Evolutionary conservation across 768 basidiomycete species (phyloP), one percentile per base, ranked within the genome.

Genomic region (Agaricus blazei): DNA sequence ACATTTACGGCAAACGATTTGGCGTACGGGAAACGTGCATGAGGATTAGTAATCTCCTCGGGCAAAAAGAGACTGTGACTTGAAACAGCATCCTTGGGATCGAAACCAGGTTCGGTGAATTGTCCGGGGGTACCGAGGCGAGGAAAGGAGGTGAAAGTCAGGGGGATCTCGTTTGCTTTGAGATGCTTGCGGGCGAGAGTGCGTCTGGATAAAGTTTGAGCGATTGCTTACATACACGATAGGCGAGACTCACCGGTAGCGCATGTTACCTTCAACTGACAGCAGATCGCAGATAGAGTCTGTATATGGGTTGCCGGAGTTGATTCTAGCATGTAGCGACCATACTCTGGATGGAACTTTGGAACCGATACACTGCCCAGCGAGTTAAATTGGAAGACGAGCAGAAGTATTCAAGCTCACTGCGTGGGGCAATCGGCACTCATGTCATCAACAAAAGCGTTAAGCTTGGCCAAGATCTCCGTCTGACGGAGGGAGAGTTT

Each of bases 291-390:
- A 77, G 40, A 98, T 83, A 14, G 82, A 87, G 9, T 92, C 93
- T 4, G 91, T 88, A 72, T 98, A 98, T 2, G 97, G 97, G 48
- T 87, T 84, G 2, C 97, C 97, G 0, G 97, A 0, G 96, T 99
- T 2, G 93, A 93, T 68, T 99, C 97, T 51, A 99, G 80, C 97
- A 99, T 99, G 74, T 91, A 98, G 38, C 95, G 82, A 40, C 97
- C 97, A 73, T 98, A 99, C 70, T 99, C 97, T 15, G 96, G 96
- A 66, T 98, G 97, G 65, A 95, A 98, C 11, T 87, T 89, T 2
- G 97, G 97, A 26, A 93, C 81, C 2, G 84, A 76, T 43, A 84
- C 73, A 37, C 88, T 93, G 57, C 29, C 53, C 48, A 48, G 42
- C 46, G 40, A 31, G 40, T 40, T 43, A 45, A 50, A 56, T 45